These are phyloP conservation scores for Ceratocystis ficicola DNA, from an alignment of 2,329 filamentous ascomycete genomes.

Conservation along the genomic window DNA sequence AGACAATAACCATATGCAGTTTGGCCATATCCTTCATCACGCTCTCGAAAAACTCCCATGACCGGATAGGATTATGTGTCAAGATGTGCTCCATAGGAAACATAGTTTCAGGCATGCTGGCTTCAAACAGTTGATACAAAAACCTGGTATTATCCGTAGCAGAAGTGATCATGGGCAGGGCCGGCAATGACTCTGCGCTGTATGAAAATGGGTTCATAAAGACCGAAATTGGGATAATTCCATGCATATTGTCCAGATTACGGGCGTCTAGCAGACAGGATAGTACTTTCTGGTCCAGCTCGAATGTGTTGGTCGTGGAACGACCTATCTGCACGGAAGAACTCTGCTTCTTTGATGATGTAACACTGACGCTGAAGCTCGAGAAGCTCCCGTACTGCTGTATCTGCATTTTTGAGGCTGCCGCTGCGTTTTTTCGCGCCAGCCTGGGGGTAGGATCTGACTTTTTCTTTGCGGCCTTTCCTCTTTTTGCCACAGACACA, in stretches of 20 bases:
- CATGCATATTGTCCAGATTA: conserved; percentile 13
- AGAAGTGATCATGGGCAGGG: neutral
- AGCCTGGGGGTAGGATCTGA: neutral
- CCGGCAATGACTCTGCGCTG: neutral
- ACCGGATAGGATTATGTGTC: conserved; percentile 20
- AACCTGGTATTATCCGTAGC: conserved; percentile 20
- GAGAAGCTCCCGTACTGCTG: conserved; percentile 17
- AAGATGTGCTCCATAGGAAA: conserved; percentile 20
- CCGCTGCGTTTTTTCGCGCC: conserved; percentile 14
- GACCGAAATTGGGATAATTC: neutral
- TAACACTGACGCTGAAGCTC: conserved; percentile 15
- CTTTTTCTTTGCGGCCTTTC: conserved; percentile 3
- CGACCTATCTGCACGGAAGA: neutral
- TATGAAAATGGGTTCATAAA: conserved; percentile 5
- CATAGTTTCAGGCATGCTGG: conserved; percentile 21
- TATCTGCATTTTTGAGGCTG: conserved; percentile 13
- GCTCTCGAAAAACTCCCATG: conserved; percentile 20
- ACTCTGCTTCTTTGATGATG: neutral
- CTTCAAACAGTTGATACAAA: conserved; percentile 17
- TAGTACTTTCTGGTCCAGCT: conserved; percentile 19
- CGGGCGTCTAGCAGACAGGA: conserved; percentile 17
- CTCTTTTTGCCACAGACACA: neutral
- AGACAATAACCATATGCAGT: conserved; percentile 20
- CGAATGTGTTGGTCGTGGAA: neutral
- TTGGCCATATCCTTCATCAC: conserved; percentile 21